phyloP scores from a whole-genome alignment of 2,329 filamentous ascomycete species.

The Exophiala bonariae region DNA sequence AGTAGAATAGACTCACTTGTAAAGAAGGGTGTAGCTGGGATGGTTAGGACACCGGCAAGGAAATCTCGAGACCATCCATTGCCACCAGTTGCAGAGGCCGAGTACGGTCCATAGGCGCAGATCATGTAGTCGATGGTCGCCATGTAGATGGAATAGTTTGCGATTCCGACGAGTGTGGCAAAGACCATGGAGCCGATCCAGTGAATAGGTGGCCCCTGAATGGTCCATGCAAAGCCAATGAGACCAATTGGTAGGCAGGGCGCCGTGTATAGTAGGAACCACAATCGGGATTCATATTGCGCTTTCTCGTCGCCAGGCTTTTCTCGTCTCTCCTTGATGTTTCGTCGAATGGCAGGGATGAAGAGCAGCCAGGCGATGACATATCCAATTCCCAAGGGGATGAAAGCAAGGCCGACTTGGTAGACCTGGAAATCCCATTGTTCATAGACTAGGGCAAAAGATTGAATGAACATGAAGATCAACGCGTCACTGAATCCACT shows the following conservation, averaged over 20 bases:
- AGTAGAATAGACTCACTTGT: slow-evolving; percentile 34
- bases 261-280: slow-evolving; percentile 60
- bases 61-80: slow-evolving; percentile 68
- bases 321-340: slow-evolving; percentile 44
- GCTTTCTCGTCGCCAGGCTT: slow-evolving; percentile 54
- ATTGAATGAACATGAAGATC: slow-evolving; percentile 67
- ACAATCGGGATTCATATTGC: slow-evolving; percentile 66
- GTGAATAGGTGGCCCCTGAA: slow-evolving; percentile 54
- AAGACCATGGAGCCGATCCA: slow-evolving; percentile 66
- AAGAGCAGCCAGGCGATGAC: slow-evolving; percentile 59
- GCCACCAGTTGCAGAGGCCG: slow-evolving; percentile 66
- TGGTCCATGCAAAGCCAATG: slow-evolving; percentile 64
- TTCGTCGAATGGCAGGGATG: slow-evolving; percentile 55
- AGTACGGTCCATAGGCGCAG: slow-evolving; percentile 65
- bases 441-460: slow-evolving; percentile 59
- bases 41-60: slow-evolving; percentile 63
- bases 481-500: slow-evolving; percentile 65
- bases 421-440: slow-evolving; percentile 59
- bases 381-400: slow-evolving; percentile 60
- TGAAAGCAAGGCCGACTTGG: slow-evolving; percentile 53
- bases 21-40: slow-evolving; percentile 57
- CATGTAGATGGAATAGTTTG: slow-evolving; percentile 65
- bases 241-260: slow-evolving; percentile 62
- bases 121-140: slow-evolving; percentile 67
- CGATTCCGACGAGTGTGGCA: slow-evolving; percentile 60